Evolutionary conservation across 108 stramenopile genomes (phyloP).

Genomic region (Cyclotella sp.): DNA sequence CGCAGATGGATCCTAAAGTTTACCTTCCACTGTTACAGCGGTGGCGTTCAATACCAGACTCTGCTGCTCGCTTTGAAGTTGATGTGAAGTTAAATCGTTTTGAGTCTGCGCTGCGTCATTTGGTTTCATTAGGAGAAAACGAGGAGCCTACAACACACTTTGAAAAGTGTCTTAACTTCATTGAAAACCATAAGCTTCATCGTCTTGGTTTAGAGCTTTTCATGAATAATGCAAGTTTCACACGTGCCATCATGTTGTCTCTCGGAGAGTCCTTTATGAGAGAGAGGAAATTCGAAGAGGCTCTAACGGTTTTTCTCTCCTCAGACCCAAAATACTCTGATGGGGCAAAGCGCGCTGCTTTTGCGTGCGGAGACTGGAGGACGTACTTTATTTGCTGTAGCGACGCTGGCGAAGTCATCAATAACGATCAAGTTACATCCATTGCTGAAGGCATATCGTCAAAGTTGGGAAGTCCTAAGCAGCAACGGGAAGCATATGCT

Average conservation of each 20-base stretch:
- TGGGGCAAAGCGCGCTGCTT: conserved; percentile 72
- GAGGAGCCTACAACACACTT: conserved; percentile 49
- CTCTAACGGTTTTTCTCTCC: conserved; percentile 70
- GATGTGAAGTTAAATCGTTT: conserved; percentile 85
- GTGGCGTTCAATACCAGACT: conserved; percentile 62
- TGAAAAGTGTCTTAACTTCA: conserved; percentile 70
- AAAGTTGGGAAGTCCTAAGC: conserved; percentile 35
- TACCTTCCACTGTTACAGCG: conserved; percentile 89
- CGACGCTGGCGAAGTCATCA: conserved; percentile 32
- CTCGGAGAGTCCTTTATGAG: conserved; percentile 69
- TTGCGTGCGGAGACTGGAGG: conserved; percentile 76
- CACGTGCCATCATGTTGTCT: conserved; percentile 58
- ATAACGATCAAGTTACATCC: conserved; percentile 26
- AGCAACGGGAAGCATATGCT: conserved; percentile 46
- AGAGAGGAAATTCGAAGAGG: conserved; percentile 56
- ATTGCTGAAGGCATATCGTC: conserved; percentile 49
- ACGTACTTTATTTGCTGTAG: conserved; percentile 64
- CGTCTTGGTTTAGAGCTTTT: conserved; percentile 69
- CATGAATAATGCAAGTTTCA: conserved; percentile 40
- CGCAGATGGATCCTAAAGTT: conserved; percentile 95
- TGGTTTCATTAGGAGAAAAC: conserved; percentile 50
- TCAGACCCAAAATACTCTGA: conserved; percentile 65
- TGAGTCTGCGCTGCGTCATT: conserved; percentile 72
- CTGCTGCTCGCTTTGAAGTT: conserved; percentile 72
- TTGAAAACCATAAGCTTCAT: conserved; percentile 69